Evolutionary conservation across 805 yeast species (phyloP), one percentile per base, ranked within the genome.

Genomic region (Lipomyces starkeyi): DNA sequence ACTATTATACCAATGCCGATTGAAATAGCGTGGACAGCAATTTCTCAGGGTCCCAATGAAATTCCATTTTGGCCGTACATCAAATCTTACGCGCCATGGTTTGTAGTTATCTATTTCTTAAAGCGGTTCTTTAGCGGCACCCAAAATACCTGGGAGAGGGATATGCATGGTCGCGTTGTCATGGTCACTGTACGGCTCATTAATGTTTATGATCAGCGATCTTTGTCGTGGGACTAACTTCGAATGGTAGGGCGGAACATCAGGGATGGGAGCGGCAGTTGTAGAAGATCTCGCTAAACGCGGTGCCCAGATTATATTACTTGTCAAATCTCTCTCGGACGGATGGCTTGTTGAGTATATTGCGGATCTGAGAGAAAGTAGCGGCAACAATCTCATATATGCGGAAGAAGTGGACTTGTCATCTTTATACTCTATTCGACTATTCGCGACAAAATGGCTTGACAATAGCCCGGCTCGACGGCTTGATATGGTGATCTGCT

Each of bases 361-460:
- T 52, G 87, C 90, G 29, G 96, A 91, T 74, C 78, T 95, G 67
- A 83, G 98, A 68, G 88, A 86, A 11, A 79, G 77, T 25, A 88
- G 93, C 22, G 83, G 83, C 58, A 95, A 93, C 79, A 84, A 84
- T 63, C 77, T 94, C 83, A 86, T 95, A 58, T 94, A 91, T 78
- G 93, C 95, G n/a, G 99, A 95, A 76, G 85, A 88, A 73, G 92
- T 97, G 78, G 96, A 95, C 77, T 82, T 95, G 66, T 81, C 86
- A 20, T 88, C 91, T 64, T 80, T 95, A 65, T 81, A 88, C 75
- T 87, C 93, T 2, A 84, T 95, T 13, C 84, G 99, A 74, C 87
- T 88, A 76, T 95, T 95, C 81, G 98, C 97, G 35, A 93, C 98
- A 1, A 87, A 84, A 68, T 95, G 98, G 98, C 83, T 95, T 67